Conservation (phyloP, 441 rosid genomes). For the Populus hybrid region DNA sequence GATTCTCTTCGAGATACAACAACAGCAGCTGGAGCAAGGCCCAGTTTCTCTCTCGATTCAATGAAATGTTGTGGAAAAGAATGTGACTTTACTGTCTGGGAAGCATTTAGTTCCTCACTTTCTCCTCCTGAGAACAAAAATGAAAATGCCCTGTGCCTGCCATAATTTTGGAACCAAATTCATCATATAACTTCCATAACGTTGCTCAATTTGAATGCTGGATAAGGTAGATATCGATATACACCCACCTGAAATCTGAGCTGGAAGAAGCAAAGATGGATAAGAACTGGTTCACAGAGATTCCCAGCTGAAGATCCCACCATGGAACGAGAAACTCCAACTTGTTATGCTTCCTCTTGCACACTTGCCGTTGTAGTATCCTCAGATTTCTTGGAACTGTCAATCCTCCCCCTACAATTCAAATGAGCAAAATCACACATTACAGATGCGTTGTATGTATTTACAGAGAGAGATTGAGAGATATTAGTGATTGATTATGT, state of each 20-base stretch:
- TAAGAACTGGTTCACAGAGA: constrained; percentile 83
- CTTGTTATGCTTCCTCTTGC: constrained; percentile 76
- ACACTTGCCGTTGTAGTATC: constrained; percentile 88
- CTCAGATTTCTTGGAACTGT: constrained; percentile 85
- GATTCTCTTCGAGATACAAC: constrained; percentile 57
- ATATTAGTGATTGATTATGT: constrained; percentile 8
- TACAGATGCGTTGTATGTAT: not conserved
- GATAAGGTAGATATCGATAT: not conserved
- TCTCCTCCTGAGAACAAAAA: constrained; percentile 79
- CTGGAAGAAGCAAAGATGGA: constrained; percentile 77
- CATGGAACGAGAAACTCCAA: constrained; percentile 80
- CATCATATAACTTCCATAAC: not conserved
- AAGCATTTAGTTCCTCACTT: constrained; percentile 63
- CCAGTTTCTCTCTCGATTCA: constrained; percentile 58
- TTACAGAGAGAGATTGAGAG: not conserved
- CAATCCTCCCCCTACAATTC: constrained; percentile 77
- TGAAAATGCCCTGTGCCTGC: constrained; percentile 83
- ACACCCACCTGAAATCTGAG: constrained; percentile 71
- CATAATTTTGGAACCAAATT: constrained; percentile 4
- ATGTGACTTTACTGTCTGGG: constrained; percentile 73
- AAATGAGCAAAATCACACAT: not conserved
- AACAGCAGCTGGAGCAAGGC: constrained; percentile 83
- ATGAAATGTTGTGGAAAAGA: constrained; percentile 78
- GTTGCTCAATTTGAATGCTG: not conserved
- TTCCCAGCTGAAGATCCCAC: constrained; percentile 92